Conservation (phyloP, 139 green algal genomes). For the Asterochloris erici region DNA sequence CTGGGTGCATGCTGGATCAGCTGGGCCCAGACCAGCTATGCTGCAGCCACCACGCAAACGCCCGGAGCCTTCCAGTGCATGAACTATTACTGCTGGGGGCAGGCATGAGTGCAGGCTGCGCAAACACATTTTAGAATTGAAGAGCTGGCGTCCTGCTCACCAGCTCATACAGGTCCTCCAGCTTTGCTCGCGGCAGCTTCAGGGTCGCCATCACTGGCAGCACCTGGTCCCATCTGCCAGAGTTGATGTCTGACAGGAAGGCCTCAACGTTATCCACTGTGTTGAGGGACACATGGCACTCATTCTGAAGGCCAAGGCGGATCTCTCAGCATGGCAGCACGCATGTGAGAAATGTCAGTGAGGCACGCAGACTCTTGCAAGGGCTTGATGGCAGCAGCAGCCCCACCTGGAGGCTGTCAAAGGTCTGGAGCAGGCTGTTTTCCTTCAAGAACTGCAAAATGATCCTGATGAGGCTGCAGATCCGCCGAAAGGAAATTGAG, state of each 20-base stretch:
- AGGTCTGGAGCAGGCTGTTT: constrained; percentile 83
- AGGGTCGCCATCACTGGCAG: constrained; percentile 80
- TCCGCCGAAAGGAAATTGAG: not conserved
- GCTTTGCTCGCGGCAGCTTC: constrained; percentile 81
- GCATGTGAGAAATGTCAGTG: not conserved
- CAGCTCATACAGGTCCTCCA: constrained; percentile 95
- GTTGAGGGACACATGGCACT: constrained; percentile 93
- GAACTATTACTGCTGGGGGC: not conserved
- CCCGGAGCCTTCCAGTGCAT: not conserved
- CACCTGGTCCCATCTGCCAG: constrained; percentile 88
- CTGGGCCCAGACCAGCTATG: not conserved
- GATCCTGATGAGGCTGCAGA: constrained; percentile 91
- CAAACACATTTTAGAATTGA: not conserved
- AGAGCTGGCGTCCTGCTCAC: constrained; percentile 23
- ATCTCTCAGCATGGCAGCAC: not conserved
- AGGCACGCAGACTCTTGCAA: not conserved
- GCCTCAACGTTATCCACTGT: constrained; percentile 89
- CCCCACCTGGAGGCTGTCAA: constrained; percentile 79
- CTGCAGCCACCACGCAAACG: not conserved
- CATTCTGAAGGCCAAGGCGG: constrained; percentile 54
- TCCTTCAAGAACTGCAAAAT: constrained; percentile 98
- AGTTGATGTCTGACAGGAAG: constrained; percentile 87
- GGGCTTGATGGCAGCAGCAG: not conserved
- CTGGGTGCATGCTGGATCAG: not conserved
- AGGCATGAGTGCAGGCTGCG: not conserved